phyloP scores from a whole-genome alignment of 352 stramenopile species.

The Saprolegnia parasitica region DNA sequence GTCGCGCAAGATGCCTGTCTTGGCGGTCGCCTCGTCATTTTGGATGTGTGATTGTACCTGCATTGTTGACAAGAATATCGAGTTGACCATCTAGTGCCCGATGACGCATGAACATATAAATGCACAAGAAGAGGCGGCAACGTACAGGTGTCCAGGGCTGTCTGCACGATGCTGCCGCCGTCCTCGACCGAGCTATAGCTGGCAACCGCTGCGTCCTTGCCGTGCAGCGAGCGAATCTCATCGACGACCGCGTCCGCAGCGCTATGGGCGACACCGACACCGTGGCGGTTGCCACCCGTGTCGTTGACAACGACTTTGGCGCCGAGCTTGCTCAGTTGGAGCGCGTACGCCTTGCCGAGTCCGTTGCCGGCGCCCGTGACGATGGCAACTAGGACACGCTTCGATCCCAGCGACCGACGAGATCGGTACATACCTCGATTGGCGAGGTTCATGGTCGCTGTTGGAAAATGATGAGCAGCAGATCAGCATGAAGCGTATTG shows the following conservation, averaged over 20 bases:
- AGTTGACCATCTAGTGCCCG: neutral
- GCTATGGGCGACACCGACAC: constrained; percentile 33
- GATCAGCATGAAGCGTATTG: neutral
- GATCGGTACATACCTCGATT: constrained; percentile 9
- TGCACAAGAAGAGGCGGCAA: neutral
- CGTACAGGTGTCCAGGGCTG: constrained; percentile 77
- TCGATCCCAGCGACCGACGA: neutral
- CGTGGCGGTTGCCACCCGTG: constrained; percentile 37
- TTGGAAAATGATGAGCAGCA: neutral
- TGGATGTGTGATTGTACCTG: neutral
- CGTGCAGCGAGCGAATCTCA: constrained; percentile 35
- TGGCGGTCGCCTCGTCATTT: neutral
- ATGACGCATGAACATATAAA: neutral
- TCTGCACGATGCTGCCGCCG: constrained; percentile 74
- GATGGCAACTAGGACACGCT: constrained; percentile 56
- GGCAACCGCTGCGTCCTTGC: constrained; percentile 46
- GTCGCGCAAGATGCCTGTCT: constrained; percentile 77
- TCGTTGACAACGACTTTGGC: constrained; percentile 84
- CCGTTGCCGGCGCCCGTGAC: constrained; percentile 82
- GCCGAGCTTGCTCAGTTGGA: constrained; percentile 61
- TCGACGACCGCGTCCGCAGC: constrained; percentile 61
- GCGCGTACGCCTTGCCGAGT: constrained; percentile 76
- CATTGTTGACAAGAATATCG: constrained; percentile 27
- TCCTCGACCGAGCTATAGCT: constrained; percentile 74
- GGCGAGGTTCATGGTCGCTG: neutral